These are phyloP conservation scores for Trichosporon ovoides DNA, from an alignment of 1,284 basidiomycete genomes.

Conservation along the genomic window DNA sequence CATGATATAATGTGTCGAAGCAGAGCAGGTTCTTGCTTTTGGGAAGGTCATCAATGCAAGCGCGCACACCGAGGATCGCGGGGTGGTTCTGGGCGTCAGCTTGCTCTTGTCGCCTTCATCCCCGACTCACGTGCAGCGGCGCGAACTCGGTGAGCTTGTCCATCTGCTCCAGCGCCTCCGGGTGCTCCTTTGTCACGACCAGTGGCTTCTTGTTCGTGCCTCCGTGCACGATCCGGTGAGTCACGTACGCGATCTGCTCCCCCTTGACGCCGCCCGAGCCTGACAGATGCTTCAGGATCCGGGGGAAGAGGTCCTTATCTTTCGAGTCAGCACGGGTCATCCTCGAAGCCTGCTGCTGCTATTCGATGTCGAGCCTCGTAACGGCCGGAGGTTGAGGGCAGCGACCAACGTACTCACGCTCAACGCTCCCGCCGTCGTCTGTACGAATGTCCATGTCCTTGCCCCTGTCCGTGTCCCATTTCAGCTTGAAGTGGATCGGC, in stretches of 20 bases:
- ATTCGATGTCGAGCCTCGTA: background rate
- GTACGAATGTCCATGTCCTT: constrained; percentile 36
- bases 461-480: constrained; percentile 25
- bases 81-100: constrained; percentile 50
- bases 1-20: constrained; percentile 82
- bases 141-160: constrained; percentile 71
- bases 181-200: constrained; percentile 55
- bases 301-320: constrained; percentile 42
- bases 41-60: constrained; percentile 61
- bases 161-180: constrained; percentile 61
- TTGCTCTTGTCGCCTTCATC: too few relatives aligned
- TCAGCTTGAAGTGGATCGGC: constrained; percentile 38
- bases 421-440: constrained; percentile 35
- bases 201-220: constrained; percentile 67
- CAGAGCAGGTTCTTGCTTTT: constrained; percentile 50
- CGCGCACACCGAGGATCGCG: constrained; percentile 51
- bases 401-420: constrained; percentile 31
- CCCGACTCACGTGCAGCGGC: constrained; percentile 59
- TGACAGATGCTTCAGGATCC: constrained; percentile 40
- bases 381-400: background rate
- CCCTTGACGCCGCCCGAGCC: constrained; percentile 27
- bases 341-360: background rate
- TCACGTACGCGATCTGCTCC: constrained; percentile 45
- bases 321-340: constrained; percentile 14
- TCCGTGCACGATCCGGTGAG: constrained; percentile 63